Base-by-base conservation (phyloP, 495 filamentous ascomycete genomes). In the Penicillium pulvis region DNA sequence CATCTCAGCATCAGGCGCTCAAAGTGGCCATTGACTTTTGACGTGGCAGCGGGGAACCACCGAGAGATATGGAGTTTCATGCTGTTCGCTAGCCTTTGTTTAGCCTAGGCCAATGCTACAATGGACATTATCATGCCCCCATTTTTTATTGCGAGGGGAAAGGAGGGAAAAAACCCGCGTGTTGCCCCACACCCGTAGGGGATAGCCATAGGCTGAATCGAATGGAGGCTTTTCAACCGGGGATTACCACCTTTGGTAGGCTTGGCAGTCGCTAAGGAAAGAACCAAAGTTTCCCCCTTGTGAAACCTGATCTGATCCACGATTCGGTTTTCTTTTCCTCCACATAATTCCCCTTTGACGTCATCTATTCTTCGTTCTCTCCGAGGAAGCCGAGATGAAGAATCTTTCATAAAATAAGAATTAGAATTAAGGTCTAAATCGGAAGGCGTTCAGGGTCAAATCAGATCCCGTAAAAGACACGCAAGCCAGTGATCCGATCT, bases 1-100 rank as follows among this genome's bases (percentile, higher is more conserved):
- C 62, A 26, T 49, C 65, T 17, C 53, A 58, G 30, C 65, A 68
- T 39, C 39, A 57, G 39, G 55, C 62, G 26, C 56, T 70, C 7
- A 64, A 68, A 57, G 65, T 66, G 19, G 63, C 68, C 36, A 70
- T 68, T 35, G 63, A 63, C 33, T 58, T 68, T 17, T 63, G 39
- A 41, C 26, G n/a, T 4, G 30, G 14, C n/a, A 5, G 11, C 42
- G 42, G 42, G 19, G 19, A 20, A 44, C 20, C 42, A 20, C 16
- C 42, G 42, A 44, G 9, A 20, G 10, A 11, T n/a, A 26, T 47
- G 23, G 12, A 23, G 12, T 16, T 20, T 24, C 10, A 16, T 28
- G 45, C 45, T 30, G 45, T n/a, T 47, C 45, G 2, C 20, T 28
- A 47, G 24, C 12, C 44, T 47, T 47, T 19, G 2, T 23, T 26